These are phyloP conservation scores for Diplodia sapinea DNA, from an alignment of 2,329 filamentous ascomycete species.

Conservation along the genomic window DNA sequence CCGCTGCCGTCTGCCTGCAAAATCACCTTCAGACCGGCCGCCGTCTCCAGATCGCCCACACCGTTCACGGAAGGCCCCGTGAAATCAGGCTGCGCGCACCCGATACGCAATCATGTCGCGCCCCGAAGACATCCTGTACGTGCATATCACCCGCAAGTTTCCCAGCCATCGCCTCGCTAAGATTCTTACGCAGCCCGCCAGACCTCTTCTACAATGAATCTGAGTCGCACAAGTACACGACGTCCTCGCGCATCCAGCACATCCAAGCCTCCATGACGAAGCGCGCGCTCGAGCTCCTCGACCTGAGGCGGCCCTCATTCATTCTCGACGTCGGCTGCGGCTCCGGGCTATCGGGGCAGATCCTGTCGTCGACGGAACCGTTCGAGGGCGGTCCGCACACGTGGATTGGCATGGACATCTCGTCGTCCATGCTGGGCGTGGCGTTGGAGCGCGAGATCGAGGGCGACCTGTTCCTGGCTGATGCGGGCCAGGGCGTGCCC, in stretches of 20 bases:
- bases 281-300: slow-evolving; percentile 88
- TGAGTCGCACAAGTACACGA: slow-evolving; percentile 97
- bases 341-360: slow-evolving; percentile 91
- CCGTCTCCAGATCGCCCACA: too few relatives aligned
- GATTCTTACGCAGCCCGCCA: slow-evolving; percentile 68
- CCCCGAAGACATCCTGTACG: slow-evolving; percentile 91
- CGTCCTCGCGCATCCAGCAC: slow-evolving; percentile 90
- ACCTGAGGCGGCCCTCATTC: slow-evolving; percentile 77
- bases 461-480: slow-evolving; percentile 89
- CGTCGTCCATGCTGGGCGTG: slow-evolving; percentile 93
- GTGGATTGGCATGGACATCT: slow-evolving; percentile 98
- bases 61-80: neutral
- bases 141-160: slow-evolving; percentile 29
- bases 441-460: slow-evolving; percentile 91
- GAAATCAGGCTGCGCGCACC: neutral
- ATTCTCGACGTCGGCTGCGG: slow-evolving; percentile 98
- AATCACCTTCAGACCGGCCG: neutral
- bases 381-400: slow-evolving; percentile 83
- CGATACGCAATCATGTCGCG: slow-evolving; percentile 73
- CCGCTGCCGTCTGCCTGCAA: neutral
- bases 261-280: slow-evolving; percentile 96
- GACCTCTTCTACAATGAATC: slow-evolving; percentile 97
- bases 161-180: slow-evolving; percentile 37
- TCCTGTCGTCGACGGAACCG: slow-evolving; percentile 73
- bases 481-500: slow-evolving; percentile 93